Conservation (phyloP, 1,284 basidiomycete species). For the Gymnopus androsaceus region DNA sequence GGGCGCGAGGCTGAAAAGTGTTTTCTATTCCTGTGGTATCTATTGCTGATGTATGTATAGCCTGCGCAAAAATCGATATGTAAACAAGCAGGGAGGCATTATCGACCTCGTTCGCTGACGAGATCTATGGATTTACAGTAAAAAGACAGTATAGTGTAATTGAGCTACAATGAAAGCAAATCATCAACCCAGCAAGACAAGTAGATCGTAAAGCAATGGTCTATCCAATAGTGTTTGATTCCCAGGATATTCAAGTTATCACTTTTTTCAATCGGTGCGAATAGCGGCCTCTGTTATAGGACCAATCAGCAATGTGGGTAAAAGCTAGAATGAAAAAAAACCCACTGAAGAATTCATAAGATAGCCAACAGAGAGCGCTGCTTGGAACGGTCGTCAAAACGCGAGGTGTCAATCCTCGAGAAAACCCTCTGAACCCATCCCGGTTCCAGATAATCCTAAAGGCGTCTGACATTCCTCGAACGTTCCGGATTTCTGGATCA, state of each 20-base stretch:
- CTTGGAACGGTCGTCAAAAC: slow-evolving; percentile 96
- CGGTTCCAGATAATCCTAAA: slow-evolving; percentile 85
- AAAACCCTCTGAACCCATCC: slow-evolving; percentile 87
- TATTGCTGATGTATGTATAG: no score
- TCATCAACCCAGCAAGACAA: no score
- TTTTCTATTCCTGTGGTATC: no score
- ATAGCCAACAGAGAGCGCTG: slow-evolving; percentile 97
- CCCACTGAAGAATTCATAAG: slow-evolving; percentile 96
- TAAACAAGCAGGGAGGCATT: not conserved
- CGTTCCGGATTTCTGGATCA: slow-evolving; percentile 83
- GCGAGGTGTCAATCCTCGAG: slow-evolving; percentile 86
- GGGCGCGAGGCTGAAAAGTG: not conserved
- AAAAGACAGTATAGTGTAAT: slow-evolving; percentile 1
- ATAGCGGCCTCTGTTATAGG: slow-evolving; percentile 65
- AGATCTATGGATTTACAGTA: slow-evolving; percentile 5
- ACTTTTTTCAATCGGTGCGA: slow-evolving; percentile 40
- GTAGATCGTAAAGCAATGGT: not conserved
- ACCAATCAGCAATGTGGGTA: slow-evolving; percentile 16
- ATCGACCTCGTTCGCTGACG: not conserved
- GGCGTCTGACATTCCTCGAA: slow-evolving; percentile 86
- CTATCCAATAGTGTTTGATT: slow-evolving; percentile 4
- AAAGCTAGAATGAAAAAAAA: slow-evolving; percentile 26
- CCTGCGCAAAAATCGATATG: not conserved
- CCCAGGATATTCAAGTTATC: not conserved
- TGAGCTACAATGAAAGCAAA: not conserved